A percentile compares a stretch with the other conserved stretches of the same genome.
Conservation (phyloP, 2,329 filamentous ascomycete genomes). For the Penicillium sp. region DNA sequence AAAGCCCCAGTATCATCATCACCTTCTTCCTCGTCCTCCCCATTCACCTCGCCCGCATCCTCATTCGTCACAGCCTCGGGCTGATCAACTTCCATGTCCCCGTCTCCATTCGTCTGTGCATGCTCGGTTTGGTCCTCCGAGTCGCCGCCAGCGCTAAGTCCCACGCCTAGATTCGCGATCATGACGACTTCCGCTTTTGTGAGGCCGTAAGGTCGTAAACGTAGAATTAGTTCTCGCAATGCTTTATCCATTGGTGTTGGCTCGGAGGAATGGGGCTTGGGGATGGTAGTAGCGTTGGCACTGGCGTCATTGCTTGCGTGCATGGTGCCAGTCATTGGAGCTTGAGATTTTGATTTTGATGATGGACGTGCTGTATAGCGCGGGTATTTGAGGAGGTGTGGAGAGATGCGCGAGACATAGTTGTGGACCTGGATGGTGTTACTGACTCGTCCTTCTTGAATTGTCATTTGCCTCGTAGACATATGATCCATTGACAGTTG, state of each 20-base stretch:
- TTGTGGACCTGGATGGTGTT: conserved; percentile 41
- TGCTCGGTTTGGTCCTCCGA: conserved; percentile 6
- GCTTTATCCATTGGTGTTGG: conserved; percentile 36
- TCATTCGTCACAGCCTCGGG: conserved; percentile 7
- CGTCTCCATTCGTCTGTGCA: too few relatives aligned
- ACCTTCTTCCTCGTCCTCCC: conserved; percentile 18
- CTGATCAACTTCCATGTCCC: conserved; percentile 17
- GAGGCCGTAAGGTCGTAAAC: conserved; percentile 37
- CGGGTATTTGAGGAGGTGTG: conserved; percentile 38
- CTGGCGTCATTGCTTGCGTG: conserved; percentile 8
- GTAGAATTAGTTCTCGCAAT: conserved; percentile 33
- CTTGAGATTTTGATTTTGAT: conserved; percentile 18
- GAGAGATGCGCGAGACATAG: conserved; percentile 37
- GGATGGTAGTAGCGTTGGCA: conserved; percentile 5
- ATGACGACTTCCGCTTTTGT: conserved; percentile 46
- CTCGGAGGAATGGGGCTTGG: conserved; percentile 11
- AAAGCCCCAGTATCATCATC: conserved; percentile 33
- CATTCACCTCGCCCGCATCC: conserved; percentile 13
- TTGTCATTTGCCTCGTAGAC: too few relatives aligned
- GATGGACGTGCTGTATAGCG: conserved; percentile 24
- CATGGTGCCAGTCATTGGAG: conserved; percentile 20
- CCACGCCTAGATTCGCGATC: conserved; percentile 44
- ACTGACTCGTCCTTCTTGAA: too few relatives aligned
- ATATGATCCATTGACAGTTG: too few relatives aligned
- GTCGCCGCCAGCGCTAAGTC: conserved; percentile 17